These are phyloP conservation scores for Sarocladium oryzae DNA, from an alignment of 2,329 filamentous ascomycete species.

Conservation along the genomic window DNA sequence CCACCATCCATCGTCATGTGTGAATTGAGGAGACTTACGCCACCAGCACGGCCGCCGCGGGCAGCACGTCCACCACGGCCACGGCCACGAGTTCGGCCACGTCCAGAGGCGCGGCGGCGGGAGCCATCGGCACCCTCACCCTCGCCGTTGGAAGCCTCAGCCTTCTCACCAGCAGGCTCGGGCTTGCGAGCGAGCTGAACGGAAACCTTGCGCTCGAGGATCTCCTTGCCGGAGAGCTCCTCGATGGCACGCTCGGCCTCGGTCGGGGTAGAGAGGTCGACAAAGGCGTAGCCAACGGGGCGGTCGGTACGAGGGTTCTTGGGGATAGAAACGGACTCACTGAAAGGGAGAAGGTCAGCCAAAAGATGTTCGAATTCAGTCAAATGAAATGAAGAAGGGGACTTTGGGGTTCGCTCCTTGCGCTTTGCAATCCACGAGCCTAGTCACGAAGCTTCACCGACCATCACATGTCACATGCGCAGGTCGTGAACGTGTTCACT, in stretches of 20 bases:
- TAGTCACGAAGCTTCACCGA: too few species aligned
- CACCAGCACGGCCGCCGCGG: constrained; percentile 46
- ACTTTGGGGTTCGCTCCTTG: too few species aligned
- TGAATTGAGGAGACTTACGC: too few species aligned
- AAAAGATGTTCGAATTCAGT: too few species aligned
- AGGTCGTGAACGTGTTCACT: too few species aligned
- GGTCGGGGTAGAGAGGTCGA: constrained; percentile 88
- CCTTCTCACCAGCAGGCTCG: constrained; percentile 73
- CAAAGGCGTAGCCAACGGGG: constrained; percentile 97
- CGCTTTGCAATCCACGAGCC: too few species aligned
- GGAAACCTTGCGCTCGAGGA: constrained; percentile 97
- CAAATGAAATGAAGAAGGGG: too few species aligned
- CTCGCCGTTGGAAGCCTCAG: constrained; percentile 70
- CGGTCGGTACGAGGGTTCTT: constrained; percentile 99
- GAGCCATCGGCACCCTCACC: constrained; percentile 61
- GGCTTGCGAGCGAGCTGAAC: constrained; percentile 98
- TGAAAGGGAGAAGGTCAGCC: constrained; percentile 31
- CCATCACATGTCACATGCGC: too few species aligned
- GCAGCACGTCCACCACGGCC: constrained; percentile 60
- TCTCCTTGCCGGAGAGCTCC: constrained; percentile 94
- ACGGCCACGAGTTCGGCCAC: constrained; percentile 62
- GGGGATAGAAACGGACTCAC: constrained; percentile 97
- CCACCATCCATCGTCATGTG: too few species aligned
- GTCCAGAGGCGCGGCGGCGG: constrained; percentile 56
- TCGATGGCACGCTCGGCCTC: constrained; percentile 94